A percentile compares a stretch with the other conserved stretches of the same genome.
These are phyloP conservation scores for Pythium pyrilobum DNA, from an alignment of 352 stramenopile genomes.

Conservation along the genomic window DNA sequence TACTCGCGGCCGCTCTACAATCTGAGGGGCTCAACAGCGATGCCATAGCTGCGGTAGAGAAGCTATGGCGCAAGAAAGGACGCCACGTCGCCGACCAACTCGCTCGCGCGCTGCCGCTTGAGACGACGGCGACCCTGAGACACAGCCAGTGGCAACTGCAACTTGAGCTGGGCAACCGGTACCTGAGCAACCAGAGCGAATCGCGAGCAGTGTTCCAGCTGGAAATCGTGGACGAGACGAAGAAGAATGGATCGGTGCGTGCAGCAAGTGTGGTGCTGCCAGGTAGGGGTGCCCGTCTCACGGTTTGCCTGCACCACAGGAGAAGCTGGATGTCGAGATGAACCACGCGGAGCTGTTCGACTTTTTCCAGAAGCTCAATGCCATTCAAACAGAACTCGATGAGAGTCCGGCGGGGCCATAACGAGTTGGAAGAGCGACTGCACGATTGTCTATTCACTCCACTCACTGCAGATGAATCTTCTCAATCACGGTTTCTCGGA, in stretches of 20 bases:
- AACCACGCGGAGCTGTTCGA: slow-evolving; percentile 43
- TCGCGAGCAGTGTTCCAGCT: slow-evolving; percentile 56
- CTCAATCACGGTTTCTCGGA: slow-evolving; percentile 52
- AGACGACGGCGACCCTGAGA: slow-evolving; percentile 20
- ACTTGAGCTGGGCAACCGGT: slow-evolving; percentile 45
- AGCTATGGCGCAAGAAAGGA: slow-evolving; percentile 62
- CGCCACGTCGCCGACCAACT: slow-evolving; percentile 4
- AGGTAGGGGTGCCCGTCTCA: neutral
- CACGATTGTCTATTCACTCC: neutral
- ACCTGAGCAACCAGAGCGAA: slow-evolving; percentile 30
- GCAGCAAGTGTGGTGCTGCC: neutral
- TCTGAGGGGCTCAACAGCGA: slow-evolving; percentile 18
- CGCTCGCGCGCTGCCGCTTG: slow-evolving; percentile 4
- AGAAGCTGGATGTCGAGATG: slow-evolving; percentile 53
- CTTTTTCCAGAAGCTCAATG: slow-evolving; percentile 63
- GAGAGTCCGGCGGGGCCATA: neutral
- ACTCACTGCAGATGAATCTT: slow-evolving; percentile 52
- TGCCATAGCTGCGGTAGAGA: slow-evolving; percentile 32
- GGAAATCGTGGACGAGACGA: slow-evolving; percentile 16
- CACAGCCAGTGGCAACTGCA: slow-evolving; percentile 48
- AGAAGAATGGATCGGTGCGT: neutral
- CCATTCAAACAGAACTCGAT: slow-evolving; percentile 48
- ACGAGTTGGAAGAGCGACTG: neutral
- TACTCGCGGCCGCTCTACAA: slow-evolving; percentile 27
- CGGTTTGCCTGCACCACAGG: slow-evolving; percentile 17